These are phyloP conservation scores for Phaffia australis DNA, from an alignment of 768 basidiomycete genomes.

Conservation along the genomic window DNA sequence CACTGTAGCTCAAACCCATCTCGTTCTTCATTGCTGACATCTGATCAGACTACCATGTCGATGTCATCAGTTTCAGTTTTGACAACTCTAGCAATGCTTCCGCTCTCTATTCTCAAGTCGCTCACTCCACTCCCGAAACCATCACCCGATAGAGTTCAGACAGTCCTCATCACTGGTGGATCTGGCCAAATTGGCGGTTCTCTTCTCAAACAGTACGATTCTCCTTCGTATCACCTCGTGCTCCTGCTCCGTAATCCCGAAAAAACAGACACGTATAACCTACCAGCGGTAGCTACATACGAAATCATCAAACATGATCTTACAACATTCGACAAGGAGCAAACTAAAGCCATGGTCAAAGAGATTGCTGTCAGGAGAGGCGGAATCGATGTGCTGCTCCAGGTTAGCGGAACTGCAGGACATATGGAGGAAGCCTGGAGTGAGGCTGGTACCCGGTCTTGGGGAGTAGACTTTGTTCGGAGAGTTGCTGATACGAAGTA, in stretches of 20 bases:
- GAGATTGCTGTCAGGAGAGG: background rate
- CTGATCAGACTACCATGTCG: too few species aligned
- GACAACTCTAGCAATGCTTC: background rate
- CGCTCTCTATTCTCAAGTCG: constrained; percentile 2
- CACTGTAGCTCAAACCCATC: too few species aligned
- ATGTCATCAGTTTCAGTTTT: constrained; percentile 1
- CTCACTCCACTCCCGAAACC: background rate
- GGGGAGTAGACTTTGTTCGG: background rate
- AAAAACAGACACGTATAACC: background rate
- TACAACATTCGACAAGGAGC: constrained; percentile 5
- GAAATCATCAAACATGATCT: background rate
- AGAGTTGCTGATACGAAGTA: background rate
- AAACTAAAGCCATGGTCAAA: background rate
- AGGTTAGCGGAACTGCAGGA: background rate
- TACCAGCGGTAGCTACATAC: background rate
- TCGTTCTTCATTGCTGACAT: too few species aligned
- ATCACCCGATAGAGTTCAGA: background rate
- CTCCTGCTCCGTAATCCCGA: background rate
- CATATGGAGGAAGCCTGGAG: constrained; percentile 12
- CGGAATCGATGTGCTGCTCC: constrained; percentile 9
- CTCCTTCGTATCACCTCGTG: background rate
- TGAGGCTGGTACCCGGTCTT: background rate
- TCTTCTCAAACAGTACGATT: constrained; percentile 8
- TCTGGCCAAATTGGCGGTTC: constrained; percentile 6
- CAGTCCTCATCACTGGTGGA: constrained; percentile 5